Conservation (phyloP, 176 grass and related monocot genomes). For the Hordeum vulgare region DNA sequence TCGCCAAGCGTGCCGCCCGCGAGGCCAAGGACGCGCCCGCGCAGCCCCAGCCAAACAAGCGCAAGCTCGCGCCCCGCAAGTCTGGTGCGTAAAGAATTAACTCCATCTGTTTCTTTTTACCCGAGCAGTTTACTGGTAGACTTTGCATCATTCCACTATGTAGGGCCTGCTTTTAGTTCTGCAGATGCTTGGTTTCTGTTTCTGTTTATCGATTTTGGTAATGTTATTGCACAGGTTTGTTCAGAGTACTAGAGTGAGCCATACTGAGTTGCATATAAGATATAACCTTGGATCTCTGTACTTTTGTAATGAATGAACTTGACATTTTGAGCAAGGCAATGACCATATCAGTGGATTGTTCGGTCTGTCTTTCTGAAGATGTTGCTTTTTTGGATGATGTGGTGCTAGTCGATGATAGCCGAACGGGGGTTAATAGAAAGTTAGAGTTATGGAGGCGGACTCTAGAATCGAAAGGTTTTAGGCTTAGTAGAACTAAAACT, state of each 20-base stretch:
- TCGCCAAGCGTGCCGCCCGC: constrained; percentile 88
- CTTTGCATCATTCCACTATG: background rate
- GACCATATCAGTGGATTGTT: background rate
- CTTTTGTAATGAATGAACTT: background rate
- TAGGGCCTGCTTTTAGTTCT: background rate
- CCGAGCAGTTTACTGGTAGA: background rate
- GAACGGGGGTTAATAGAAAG: too few species aligned
- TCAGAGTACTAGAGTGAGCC: background rate
- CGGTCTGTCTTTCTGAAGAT: background rate
- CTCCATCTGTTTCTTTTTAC: background rate
- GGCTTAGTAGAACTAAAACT: too few species aligned
- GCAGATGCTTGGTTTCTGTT: background rate
- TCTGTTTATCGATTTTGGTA: background rate
- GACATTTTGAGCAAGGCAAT: background rate
- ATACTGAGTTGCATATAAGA: background rate
- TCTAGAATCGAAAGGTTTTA: too few species aligned
- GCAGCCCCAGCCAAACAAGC: constrained; percentile 96
- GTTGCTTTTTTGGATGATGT: too few species aligned
- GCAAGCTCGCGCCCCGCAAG: constrained; percentile 74
- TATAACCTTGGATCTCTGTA: background rate
- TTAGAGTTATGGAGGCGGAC: too few species aligned
- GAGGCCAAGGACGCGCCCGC: constrained; percentile 89
- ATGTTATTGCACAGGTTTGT: background rate
- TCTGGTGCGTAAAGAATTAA: constrained; percentile 39
- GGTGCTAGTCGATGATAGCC: too few species aligned